Conservation (phyloP, 176 grass and related monocot species). For the Lolium perenne region DNA sequence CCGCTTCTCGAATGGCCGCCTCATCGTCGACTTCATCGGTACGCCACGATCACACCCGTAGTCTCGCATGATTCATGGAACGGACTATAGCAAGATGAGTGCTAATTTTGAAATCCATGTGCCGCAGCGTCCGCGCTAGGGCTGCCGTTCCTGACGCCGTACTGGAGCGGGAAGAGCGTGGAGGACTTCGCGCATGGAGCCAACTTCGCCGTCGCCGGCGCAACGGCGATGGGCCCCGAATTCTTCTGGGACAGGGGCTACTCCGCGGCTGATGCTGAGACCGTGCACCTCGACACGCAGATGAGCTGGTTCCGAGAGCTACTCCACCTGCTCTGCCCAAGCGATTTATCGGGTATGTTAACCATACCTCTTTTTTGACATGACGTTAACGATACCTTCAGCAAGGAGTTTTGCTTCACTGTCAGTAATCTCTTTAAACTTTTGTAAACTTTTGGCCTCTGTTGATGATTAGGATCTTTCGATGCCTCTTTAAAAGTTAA, state of each 20-base stretch:
- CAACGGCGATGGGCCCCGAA: constrained; percentile 51
- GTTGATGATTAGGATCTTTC: no score
- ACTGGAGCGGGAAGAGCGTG: constrained; percentile 41
- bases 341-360: constrained; percentile 26
- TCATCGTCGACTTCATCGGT: constrained; percentile 61
- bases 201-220: constrained; percentile 82
- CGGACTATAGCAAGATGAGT: neutral
- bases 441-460: no score
- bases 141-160: constrained; percentile 54
- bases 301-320: constrained; percentile 74
- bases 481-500: no score
- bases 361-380: no score
- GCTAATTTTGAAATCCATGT: constrained; percentile 8
- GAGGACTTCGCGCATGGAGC: constrained; percentile 61
- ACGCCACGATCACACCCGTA: no score
- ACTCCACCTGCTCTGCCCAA: constrained; percentile 38
- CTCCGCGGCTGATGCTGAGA: neutral
- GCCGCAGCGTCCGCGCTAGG: constrained; percentile 49
- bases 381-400: no score
- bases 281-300: constrained; percentile 59
- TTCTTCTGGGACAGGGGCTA: no score
- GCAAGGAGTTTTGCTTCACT: no score
- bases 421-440: no score
- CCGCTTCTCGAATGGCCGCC: constrained; percentile 67
- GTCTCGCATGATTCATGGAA: no score